Conservation (phyloP, 2,329 filamentous ascomycete genomes). For the Sarocladium oryzae region DNA sequence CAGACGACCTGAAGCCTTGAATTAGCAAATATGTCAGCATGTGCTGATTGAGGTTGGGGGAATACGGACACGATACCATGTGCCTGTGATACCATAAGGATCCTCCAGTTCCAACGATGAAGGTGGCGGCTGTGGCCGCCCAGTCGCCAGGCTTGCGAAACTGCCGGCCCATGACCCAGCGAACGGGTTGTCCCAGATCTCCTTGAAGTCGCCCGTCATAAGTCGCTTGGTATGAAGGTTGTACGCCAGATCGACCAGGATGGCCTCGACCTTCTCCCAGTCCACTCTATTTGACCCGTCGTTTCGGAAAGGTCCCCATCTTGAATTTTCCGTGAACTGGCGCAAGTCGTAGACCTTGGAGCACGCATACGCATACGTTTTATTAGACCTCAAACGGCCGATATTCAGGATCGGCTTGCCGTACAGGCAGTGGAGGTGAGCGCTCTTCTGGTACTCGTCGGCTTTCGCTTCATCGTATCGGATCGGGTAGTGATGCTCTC, state of each 20-base stretch:
- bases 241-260: conserved; percentile 61
- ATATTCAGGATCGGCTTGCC: conserved; percentile 49
- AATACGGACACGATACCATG: conserved; percentile 58
- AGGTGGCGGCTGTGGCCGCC: conserved; percentile 22
- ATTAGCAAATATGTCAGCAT: conserved; percentile 11
- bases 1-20: conserved; percentile 31
- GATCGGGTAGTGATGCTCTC: conserved; percentile 20
- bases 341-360: conserved; percentile 69
- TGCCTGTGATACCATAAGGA: conserved; percentile 65
- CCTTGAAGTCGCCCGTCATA: conserved; percentile 38
- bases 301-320: conserved; percentile 66
- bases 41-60: neutral
- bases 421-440: conserved; percentile 63
- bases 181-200: conserved; percentile 51
- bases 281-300: conserved; percentile 59
- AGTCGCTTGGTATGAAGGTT: conserved; percentile 50
- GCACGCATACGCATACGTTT: conserved; percentile 54
- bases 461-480: conserved; percentile 19
- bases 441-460: conserved; percentile 54
- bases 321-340: conserved; percentile 52
- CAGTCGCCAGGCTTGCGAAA: conserved; percentile 31
- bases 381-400: conserved; percentile 27
- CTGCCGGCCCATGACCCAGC: conserved; percentile 47
- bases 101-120: conserved; percentile 48
- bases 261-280: conserved; percentile 74